These are phyloP conservation scores for Ustilago vetiveriae DNA, from an alignment of 1,284 basidiomycete species.

Conservation along the genomic window DNA sequence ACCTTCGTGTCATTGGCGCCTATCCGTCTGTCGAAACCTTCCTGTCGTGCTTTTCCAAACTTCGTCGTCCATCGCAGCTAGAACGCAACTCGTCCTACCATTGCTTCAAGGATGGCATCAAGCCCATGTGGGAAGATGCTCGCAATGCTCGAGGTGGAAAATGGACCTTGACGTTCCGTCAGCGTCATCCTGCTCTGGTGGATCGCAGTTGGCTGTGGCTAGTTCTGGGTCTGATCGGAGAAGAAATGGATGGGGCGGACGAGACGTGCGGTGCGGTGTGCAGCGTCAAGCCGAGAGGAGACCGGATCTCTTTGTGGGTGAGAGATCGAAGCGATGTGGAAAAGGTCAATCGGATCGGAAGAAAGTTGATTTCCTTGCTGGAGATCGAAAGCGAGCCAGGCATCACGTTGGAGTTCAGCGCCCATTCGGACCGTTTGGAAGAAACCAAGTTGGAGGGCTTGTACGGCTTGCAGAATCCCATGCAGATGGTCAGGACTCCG, in stretches of 20 bases:
- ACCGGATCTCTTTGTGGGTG: conserved; percentile 89
- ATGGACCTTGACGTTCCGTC: conserved; percentile 90
- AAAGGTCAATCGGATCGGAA: conserved; percentile 81
- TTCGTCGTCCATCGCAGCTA: conserved; percentile 86
- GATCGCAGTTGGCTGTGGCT: conserved; percentile 91
- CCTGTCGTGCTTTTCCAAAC: conserved; percentile 93
- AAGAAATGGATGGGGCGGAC: conserved; percentile 85
- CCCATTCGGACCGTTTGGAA: conserved; percentile 18
- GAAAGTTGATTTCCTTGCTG: conserved; percentile 69
- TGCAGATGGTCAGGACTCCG: conserved; percentile 12
- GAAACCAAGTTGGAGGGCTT: conserved; percentile 6
- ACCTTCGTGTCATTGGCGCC: conserved; percentile 54
- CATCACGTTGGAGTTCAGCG: conserved; percentile 39
- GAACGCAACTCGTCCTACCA: conserved; percentile 91
- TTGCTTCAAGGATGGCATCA: conserved; percentile 85
- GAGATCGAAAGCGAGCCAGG: conserved; percentile 41
- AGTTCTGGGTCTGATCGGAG: conserved; percentile 87
- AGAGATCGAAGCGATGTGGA: conserved; percentile 83
- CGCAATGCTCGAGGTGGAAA: conserved; percentile 90
- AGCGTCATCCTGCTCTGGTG: conserved; percentile 77
- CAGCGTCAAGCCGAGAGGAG: conserved; percentile 83
- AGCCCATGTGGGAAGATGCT: conserved; percentile 95
- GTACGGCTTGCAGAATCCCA: conserved; percentile 20
- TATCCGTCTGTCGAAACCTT: conserved; percentile 77
- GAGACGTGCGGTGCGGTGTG: conserved; percentile 85